Conservation (phyloP, 2,329 filamentous ascomycete genomes). For the Penicillium sclerotiorum region DNA sequence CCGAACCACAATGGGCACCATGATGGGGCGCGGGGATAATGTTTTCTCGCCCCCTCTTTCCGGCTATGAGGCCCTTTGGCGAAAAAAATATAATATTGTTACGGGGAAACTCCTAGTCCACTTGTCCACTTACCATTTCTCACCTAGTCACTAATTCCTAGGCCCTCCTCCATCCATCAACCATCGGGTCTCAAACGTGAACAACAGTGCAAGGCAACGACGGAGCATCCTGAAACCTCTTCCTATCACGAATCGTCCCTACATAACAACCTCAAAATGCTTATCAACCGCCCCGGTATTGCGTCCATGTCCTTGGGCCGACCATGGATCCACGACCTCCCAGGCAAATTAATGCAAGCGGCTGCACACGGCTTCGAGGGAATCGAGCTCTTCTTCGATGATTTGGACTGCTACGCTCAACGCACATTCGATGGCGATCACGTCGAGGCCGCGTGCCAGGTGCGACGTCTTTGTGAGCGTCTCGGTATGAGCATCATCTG, state of each 20-base stretch:
- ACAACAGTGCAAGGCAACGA: background rate
- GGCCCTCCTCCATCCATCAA: background rate
- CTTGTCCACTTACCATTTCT: background rate
- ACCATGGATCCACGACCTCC: slow-evolving; percentile 68
- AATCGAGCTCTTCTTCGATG: slow-evolving; percentile 42
- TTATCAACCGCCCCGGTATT: slow-evolving; percentile 59
- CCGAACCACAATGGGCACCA: slow-evolving; percentile 1
- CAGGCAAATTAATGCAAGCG: slow-evolving; percentile 70
- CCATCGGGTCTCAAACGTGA: background rate
- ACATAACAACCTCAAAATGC: slow-evolving; percentile 20
- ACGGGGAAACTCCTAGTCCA: background rate
- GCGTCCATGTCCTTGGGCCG: slow-evolving; percentile 77
- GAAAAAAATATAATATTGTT: background rate
- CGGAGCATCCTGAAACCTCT: background rate
- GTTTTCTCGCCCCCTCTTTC: slow-evolving; percentile 11
- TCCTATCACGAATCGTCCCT: background rate
- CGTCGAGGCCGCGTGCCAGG: slow-evolving; percentile 33
- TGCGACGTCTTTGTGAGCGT: slow-evolving; percentile 52
- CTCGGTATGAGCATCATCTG: slow-evolving; percentile 48
- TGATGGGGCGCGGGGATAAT: slow-evolving; percentile 12
- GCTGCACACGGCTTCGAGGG: slow-evolving; percentile 43
- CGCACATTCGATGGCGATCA: slow-evolving; percentile 27
- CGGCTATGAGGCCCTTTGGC: background rate
- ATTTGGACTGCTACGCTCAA: slow-evolving; percentile 34
- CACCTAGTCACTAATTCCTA: background rate